phyloP scores from a whole-genome alignment of 495 filamentous ascomycete genomes.

The Lichenothelia convexa region DNA sequence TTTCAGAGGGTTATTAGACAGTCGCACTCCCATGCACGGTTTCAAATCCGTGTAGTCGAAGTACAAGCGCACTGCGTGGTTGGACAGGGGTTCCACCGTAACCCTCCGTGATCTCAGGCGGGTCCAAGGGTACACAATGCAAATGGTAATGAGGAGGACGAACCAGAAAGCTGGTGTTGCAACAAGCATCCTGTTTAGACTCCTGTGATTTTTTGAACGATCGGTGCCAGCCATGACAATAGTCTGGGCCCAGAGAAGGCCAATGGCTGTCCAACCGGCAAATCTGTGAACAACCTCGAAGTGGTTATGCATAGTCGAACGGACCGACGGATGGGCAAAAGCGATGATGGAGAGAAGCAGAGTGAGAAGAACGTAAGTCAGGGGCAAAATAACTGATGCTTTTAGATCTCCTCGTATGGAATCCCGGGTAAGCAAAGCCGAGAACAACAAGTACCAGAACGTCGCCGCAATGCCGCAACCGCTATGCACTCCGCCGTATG shows the following conservation, averaged over 20 bases:
- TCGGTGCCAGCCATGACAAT: slow-evolving; percentile 20
- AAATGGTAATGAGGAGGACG: slow-evolving; percentile 37
- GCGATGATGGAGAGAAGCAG: slow-evolving; percentile 21
- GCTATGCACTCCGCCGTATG: slow-evolving; percentile 16
- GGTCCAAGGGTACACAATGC: slow-evolving; percentile 50
- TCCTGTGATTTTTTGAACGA: slow-evolving; percentile 10
- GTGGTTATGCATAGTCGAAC: slow-evolving; percentile 37
- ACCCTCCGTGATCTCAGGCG: slow-evolving; percentile 43
- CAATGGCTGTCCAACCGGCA: slow-evolving; percentile 41
- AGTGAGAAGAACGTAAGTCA: slow-evolving; percentile 7
- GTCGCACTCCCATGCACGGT: slow-evolving; percentile 25
- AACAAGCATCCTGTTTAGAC: slow-evolving; percentile 27
- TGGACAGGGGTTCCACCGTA: slow-evolving; percentile 41
- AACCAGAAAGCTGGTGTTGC: slow-evolving; percentile 50
- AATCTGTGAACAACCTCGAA: slow-evolving; percentile 54
- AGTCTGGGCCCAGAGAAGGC: slow-evolving; percentile 38
- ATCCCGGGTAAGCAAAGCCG: slow-evolving; percentile 1
- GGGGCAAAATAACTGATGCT: not conserved
- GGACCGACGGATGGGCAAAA: slow-evolving; percentile 30
- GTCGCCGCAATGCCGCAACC: slow-evolving; percentile 12
- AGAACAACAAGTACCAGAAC: slow-evolving; percentile 15
- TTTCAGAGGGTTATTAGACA: slow-evolving; percentile 39
- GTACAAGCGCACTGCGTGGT: slow-evolving; percentile 54
- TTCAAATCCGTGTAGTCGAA: slow-evolving; percentile 38
- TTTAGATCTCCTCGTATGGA: not conserved